These are phyloP conservation scores for Naganishia antarctica DNA, from an alignment of 768 basidiomycete species.

Conservation along the genomic window DNA sequence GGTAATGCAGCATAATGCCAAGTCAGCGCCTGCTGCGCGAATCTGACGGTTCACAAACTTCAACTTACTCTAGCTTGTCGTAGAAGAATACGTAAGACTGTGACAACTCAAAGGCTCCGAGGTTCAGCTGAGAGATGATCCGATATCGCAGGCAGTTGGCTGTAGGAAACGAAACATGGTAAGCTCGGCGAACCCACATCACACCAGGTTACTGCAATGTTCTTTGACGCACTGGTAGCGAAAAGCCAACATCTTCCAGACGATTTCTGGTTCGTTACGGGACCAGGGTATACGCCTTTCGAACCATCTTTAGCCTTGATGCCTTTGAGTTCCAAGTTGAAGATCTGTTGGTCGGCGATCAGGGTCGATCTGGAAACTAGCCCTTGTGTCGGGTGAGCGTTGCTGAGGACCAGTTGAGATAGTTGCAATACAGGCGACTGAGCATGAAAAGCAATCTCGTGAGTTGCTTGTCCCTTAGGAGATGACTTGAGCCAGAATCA, in stretches of 20 bases:
- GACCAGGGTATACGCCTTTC: conserved; percentile 68
- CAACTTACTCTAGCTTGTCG: conserved; percentile 71
- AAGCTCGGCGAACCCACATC: too few relatives aligned
- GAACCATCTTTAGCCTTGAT: conserved; percentile 26
- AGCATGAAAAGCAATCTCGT: too few relatives aligned
- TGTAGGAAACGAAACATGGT: conserved; percentile 6
- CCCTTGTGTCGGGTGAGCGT: conserved; percentile 39
- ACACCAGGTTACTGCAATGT: not conserved
- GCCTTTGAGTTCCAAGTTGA: conserved; percentile 64
- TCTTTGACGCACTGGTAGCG: conserved; percentile 67
- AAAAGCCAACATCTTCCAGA: conserved; percentile 95
- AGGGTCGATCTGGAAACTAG: conserved; percentile 39
- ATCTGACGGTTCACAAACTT: too few relatives aligned
- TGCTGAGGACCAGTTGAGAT: conserved; percentile 42
- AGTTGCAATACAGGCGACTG: conserved; percentile 41
- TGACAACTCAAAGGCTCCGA: conserved; percentile 85
- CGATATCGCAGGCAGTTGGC: conserved; percentile 64
- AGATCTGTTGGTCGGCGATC: conserved; percentile 54
- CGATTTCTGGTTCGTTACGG: conserved; percentile 78
- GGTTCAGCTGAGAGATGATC: conserved; percentile 75
- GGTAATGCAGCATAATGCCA: not conserved
- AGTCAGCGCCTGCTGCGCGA: not conserved
- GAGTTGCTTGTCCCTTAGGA: too few relatives aligned
- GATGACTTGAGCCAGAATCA: not conserved
- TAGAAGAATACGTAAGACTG: conserved; percentile 94